These are phyloP conservation scores for Penicillium mononematosum DNA, from an alignment of 495 filamentous ascomycete species.

Conservation along the genomic window DNA sequence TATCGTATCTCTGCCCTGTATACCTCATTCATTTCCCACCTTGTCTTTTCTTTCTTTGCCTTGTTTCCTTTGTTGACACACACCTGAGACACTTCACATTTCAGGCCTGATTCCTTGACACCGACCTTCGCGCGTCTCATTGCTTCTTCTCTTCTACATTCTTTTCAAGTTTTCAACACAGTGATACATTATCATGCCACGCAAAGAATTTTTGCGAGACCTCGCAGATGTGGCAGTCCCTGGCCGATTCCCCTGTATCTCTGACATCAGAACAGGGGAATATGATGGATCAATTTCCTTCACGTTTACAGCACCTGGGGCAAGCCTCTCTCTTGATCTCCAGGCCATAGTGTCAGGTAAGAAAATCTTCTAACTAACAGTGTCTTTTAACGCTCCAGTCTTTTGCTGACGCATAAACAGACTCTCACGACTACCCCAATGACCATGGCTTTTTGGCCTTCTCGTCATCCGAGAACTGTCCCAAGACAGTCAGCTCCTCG, in stretches of 20 bases:
- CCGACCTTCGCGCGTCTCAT: neutral
- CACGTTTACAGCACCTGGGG: conserved; percentile 35
- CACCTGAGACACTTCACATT: neutral
- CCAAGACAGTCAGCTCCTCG: conserved; percentile 42
- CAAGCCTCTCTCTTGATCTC: conserved; percentile 41
- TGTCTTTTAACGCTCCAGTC: neutral
- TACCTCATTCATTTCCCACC: neutral
- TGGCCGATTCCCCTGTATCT: conserved; percentile 38
- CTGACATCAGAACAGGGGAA: conserved; percentile 52
- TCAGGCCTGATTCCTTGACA: neutral
- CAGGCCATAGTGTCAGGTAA: conserved; percentile 56
- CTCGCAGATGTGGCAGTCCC: conserved; percentile 40
- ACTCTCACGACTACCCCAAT: conserved; percentile 64
- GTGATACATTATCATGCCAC: conserved; percentile 46
- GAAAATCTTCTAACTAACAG: conserved; percentile 16
- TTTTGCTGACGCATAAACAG: conserved; percentile 30
- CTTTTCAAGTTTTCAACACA: neutral
- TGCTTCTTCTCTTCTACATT: neutral
- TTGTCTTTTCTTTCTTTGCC: neutral
- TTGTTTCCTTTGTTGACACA: neutral
- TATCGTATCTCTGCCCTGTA: neutral
- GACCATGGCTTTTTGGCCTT: conserved; percentile 61
- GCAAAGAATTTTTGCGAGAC: conserved; percentile 54
- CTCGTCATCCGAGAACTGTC: conserved; percentile 51
- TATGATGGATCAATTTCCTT: conserved; percentile 65